Conservation (phyloP, 2,329 filamentous ascomycete genomes). For the Fusarium oxysporum region DNA sequence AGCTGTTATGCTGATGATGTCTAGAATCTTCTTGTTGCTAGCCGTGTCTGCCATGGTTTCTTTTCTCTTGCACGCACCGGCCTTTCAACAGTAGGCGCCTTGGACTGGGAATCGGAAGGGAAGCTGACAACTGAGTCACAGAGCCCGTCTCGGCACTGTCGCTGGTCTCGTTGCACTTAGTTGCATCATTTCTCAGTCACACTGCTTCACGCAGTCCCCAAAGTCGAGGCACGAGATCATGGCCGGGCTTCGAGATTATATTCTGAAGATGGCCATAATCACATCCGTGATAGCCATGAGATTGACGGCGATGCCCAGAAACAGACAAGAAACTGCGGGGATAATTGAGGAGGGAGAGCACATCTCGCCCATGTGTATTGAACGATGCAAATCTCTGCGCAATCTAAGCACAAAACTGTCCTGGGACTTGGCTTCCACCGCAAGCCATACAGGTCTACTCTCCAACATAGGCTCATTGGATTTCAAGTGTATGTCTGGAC, state of each 20-base stretch:
- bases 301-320: not conserved
- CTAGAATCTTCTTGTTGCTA: constrained; percentile 26
- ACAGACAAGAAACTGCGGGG: not conserved
- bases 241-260: constrained; percentile 24
- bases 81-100: constrained; percentile 36
- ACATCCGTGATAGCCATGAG: constrained; percentile 20
- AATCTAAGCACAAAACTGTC: constrained; percentile 6
- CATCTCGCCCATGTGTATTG: not conserved
- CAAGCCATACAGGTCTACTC: constrained; percentile 3
- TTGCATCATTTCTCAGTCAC: constrained; percentile 11
- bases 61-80: constrained; percentile 17
- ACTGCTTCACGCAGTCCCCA: not conserved
- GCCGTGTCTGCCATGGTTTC: constrained; percentile 24
- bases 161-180: constrained; percentile 13
- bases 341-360: constrained; percentile 12
- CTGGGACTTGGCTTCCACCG: constrained; percentile 7
- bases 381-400: not conserved
- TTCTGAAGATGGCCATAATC: constrained; percentile 12
- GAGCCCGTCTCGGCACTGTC: constrained; percentile 31
- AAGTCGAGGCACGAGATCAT: constrained; percentile 8
- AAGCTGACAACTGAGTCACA: constrained; percentile 31
- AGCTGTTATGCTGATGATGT: constrained; percentile 17
- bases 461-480: constrained; percentile 9
- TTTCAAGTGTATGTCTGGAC: constrained; percentile 30
- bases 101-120: not conserved